Conservation (phyloP, 2,329 filamentous ascomycete genomes). For the Chrysoporthe austroafricana region DNA sequence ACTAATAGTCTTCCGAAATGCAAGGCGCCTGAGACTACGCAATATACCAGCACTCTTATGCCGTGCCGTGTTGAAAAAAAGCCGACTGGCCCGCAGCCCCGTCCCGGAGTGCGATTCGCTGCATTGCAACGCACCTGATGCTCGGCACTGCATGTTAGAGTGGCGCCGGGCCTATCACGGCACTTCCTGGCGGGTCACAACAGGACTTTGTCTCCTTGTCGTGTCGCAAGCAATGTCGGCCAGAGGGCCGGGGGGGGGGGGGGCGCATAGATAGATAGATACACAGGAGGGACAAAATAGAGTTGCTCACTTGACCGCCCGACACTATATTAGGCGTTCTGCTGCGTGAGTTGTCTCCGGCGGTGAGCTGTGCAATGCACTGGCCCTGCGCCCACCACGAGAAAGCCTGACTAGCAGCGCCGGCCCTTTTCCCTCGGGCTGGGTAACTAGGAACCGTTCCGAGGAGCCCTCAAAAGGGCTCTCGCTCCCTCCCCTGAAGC, state of each 20-base stretch:
- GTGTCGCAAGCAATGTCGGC: not conserved
- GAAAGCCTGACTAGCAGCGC: not conserved
- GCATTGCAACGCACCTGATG: conserved; percentile 20
- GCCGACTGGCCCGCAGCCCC: not conserved
- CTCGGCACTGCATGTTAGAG: not conserved
- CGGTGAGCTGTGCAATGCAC: not conserved
- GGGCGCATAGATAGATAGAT: too few relatives aligned
- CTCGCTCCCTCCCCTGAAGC: not conserved
- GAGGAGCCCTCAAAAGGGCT: not conserved
- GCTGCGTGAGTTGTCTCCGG: not conserved
- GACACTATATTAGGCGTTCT: not conserved
- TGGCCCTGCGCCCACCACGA: not conserved
- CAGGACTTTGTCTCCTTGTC: not conserved
- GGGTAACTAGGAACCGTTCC: not conserved
- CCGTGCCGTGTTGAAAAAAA: not conserved
- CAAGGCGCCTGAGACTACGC: too few relatives aligned
- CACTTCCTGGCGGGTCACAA: conserved; percentile 20
- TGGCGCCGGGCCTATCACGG: conserved; percentile 18
- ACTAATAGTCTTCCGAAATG: too few relatives aligned
- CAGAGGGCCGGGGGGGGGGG: too few relatives aligned
- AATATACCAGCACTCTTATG: too few relatives aligned
- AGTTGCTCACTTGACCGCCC: too few relatives aligned
- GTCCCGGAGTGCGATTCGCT: conserved; percentile 18
- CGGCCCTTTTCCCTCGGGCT: not conserved
- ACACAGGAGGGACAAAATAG: too few relatives aligned